Conservation (phyloP, 208 protist species). For the Trypanosoma mega region DNA sequence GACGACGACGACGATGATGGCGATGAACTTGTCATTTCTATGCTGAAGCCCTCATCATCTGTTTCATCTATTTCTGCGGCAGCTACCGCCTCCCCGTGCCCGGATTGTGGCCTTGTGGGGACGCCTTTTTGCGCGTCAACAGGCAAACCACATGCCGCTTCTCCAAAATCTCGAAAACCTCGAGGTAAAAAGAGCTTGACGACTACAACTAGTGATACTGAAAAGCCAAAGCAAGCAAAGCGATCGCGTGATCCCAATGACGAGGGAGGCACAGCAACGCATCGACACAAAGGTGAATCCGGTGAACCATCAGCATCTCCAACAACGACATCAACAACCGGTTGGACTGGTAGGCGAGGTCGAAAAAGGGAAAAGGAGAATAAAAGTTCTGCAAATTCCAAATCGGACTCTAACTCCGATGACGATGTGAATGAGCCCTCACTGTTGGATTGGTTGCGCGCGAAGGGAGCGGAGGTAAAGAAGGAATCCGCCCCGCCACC, state of each 20-base stretch:
- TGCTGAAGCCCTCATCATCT: background rate
- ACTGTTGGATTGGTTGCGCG: conserved; percentile 6
- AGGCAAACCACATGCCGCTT: conserved; percentile 49
- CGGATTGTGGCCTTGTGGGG: conserved; percentile 48
- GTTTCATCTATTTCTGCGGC: background rate
- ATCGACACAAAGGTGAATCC: background rate
- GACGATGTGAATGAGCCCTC: conserved; percentile 17
- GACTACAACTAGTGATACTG: conserved; percentile 13
- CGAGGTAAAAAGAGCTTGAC: conserved; percentile 26
- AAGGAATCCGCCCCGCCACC: background rate
- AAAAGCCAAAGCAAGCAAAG: background rate
- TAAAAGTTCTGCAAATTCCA: too few species aligned
- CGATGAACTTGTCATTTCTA: background rate
- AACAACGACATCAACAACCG: background rate
- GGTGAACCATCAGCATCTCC: background rate
- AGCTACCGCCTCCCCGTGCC: conserved; percentile 25
- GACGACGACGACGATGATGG: conserved; percentile 15
- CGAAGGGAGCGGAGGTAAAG: background rate
- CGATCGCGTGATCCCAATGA: background rate
- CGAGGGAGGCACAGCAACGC: background rate
- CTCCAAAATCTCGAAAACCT: too few species aligned
- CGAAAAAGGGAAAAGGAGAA: background rate
- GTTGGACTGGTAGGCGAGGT: too few species aligned
- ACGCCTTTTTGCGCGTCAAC: conserved; percentile 69
- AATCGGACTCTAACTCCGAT: too few species aligned